These are phyloP conservation scores for Candida anglica DNA, from an alignment of 805 yeast species.

Conservation along the genomic window DNA sequence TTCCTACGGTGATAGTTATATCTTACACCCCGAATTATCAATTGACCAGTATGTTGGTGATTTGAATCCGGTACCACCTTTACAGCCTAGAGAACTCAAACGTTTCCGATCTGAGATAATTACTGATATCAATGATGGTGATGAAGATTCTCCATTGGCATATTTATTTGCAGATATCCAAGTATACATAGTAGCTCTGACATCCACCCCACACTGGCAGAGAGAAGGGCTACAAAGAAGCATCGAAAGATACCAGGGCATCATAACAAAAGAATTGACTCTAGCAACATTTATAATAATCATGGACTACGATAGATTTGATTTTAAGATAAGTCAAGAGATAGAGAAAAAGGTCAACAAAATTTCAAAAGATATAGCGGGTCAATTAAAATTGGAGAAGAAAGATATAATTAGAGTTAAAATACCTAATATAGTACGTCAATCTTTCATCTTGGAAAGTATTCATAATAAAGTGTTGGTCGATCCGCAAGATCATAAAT, in stretches of 20 bases:
- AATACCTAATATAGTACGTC: constrained; percentile 34
- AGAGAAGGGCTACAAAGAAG: constrained; percentile 18
- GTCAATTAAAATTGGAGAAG: constrained; percentile 6
- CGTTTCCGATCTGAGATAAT: too few relatives aligned
- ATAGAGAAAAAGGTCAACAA: constrained; percentile 7
- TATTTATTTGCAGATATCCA: constrained; percentile 32
- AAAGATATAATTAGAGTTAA: constrained; percentile 7
- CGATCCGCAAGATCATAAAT: constrained; percentile 27
- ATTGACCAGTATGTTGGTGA: constrained; percentile 6
- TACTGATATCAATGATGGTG: too few relatives aligned
- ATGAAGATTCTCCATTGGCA: constrained; percentile 13
- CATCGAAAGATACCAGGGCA: constrained; percentile 43
- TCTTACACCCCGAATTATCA: constrained; percentile 21
- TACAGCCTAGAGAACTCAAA: too few relatives aligned
- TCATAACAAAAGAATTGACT: constrained; percentile 15
- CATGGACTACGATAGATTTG: constrained; percentile 3
- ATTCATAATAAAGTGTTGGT: constrained; percentile 18
- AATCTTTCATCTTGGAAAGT: constrained; percentile 27
- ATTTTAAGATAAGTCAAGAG: constrained; percentile 5
- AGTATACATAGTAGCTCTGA: constrained; percentile 23
- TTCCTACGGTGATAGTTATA: constrained; percentile 59
- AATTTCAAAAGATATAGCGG: constrained; percentile 12
- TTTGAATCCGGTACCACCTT: too few relatives aligned
- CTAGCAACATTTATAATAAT: constrained; percentile 37
- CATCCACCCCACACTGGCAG: constrained; percentile 3